A percentile compares a stretch with the other conserved stretches of the same genome.
Conservation (phyloP, 306 rosid species). For the Geum urbanum region DNA sequence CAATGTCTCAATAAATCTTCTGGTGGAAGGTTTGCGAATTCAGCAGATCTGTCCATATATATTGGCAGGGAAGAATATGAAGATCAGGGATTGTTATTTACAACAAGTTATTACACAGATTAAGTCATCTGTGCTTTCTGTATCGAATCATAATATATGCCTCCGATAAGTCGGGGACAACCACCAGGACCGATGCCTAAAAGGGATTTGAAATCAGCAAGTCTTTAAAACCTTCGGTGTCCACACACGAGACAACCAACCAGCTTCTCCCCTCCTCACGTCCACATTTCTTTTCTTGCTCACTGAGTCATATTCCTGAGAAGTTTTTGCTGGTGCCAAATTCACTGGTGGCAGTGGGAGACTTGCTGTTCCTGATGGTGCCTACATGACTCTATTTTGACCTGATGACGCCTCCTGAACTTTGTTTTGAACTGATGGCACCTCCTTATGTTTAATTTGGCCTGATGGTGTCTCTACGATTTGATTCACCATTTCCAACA, state of each 20-base stretch:
- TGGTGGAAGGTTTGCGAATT: neutral
- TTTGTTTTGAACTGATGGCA: slow-evolving; percentile 17
- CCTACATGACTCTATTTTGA: slow-evolving; percentile 20
- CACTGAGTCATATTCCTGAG: slow-evolving; percentile 27
- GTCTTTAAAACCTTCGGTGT: slow-evolving; percentile 57
- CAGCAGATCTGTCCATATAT: neutral
- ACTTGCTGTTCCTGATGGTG: slow-evolving; percentile 32
- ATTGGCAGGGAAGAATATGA: neutral
- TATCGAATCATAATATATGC: slow-evolving; percentile 17
- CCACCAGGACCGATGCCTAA: slow-evolving; percentile 15
- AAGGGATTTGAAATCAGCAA: slow-evolving; percentile 37
- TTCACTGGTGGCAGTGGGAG: slow-evolving; percentile 43
- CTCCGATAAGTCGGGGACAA: neutral
- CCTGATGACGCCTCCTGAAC: slow-evolving; percentile 33
- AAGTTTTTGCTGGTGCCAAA: slow-evolving; percentile 38
- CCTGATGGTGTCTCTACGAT: slow-evolving; percentile 42
- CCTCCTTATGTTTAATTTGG: slow-evolving; percentile 24
- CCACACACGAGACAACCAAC: slow-evolving; percentile 55
- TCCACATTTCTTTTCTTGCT: slow-evolving; percentile 44
- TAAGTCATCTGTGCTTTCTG: neutral
- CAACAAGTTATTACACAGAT: slow-evolving; percentile 8
- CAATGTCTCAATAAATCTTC: neutral
- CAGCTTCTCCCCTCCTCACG: slow-evolving; percentile 37
- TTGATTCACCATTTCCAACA: slow-evolving; percentile 65
- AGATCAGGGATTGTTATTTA: slow-evolving; percentile 6